phyloP scores from a whole-genome alignment of 2,329 filamentous ascomycete species.

The Elsinoe necatrix region DNA sequence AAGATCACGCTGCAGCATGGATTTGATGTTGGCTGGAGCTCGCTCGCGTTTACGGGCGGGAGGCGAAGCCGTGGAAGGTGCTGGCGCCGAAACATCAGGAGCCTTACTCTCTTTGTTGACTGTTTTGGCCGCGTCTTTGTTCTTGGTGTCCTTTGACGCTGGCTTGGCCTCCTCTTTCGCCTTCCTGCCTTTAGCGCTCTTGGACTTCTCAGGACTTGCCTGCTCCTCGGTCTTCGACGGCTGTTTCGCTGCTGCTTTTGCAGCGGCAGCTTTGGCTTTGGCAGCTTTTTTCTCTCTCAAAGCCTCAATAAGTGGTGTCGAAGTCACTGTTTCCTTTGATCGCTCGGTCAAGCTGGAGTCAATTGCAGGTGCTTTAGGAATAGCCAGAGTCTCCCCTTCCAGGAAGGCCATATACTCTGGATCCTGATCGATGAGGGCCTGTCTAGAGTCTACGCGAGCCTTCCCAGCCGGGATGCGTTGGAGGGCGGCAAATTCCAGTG shows the following conservation, averaged over 20 bases:
- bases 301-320: conserved; percentile 82
- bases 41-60: conserved; percentile 45
- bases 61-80: conserved; percentile 27
- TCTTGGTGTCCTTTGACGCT: conserved; percentile 26
- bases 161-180: conserved; percentile 29
- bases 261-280: conserved; percentile 47
- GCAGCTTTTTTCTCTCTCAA: conserved; percentile 87
- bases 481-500: conserved; percentile 73
- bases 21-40: conserved; percentile 37
- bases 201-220: conserved; percentile 33
- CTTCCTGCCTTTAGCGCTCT: conserved; percentile 27
- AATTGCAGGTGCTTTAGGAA: conserved; percentile 44
- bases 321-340: conserved; percentile 51
- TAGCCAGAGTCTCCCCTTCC: conserved; percentile 70
- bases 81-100: conserved; percentile 30
- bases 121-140: conserved; percentile 34
- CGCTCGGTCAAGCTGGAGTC: conserved; percentile 44
- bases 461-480: conserved; percentile 71
- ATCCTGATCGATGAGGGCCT: conserved; percentile 94
- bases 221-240: conserved; percentile 25
- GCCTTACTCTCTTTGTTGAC: conserved; percentile 39
- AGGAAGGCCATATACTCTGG: conserved; percentile 92
- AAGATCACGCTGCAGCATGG: conserved; percentile 55
- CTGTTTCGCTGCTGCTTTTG: conserved; percentile 51
- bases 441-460: conserved; percentile 68